These are phyloP conservation scores for Benincasa hispida DNA, from an alignment of 306 rosid genomes.

Conservation along the genomic window DNA sequence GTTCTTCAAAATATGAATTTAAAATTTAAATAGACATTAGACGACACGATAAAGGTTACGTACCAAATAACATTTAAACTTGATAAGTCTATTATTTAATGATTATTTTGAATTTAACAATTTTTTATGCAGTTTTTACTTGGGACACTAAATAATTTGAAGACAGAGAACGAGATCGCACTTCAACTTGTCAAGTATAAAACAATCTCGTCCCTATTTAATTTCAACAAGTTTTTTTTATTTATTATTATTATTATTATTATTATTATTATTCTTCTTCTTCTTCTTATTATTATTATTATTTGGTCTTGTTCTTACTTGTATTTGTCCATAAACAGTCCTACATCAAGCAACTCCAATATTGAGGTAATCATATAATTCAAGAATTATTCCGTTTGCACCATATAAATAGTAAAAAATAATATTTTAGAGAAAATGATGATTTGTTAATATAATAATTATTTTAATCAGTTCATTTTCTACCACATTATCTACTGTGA, in stretches of 20 bases:
- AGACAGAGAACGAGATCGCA: constrained; percentile 35
- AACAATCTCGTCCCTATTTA: not conserved
- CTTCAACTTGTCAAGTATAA: constrained; percentile 30
- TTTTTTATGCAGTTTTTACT: constrained; percentile 28
- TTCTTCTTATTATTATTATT: not conserved
- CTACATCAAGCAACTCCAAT: not conserved
- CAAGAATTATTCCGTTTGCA: too few relatives aligned
- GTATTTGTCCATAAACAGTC: not conserved
- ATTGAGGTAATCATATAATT: not conserved
- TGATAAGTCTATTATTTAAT: not conserved
- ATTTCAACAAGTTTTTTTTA: not conserved
- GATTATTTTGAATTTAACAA: not conserved
- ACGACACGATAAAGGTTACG: too few relatives aligned
- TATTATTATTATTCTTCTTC: not conserved
- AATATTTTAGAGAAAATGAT: too few relatives aligned
- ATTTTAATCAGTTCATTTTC: too few relatives aligned
- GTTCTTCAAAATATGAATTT: too few relatives aligned
- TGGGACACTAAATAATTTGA: constrained; percentile 27
- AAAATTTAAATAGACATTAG: too few relatives aligned
- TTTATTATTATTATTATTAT: not conserved
- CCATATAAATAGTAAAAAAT: too few relatives aligned
- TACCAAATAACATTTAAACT: too few relatives aligned
- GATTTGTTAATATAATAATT: too few relatives aligned
- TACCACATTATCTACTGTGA: too few relatives aligned
- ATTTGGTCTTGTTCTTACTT: too few relatives aligned